A percentile compares a stretch with the other conserved stretches of the same genome.
Evolutionary conservation across 2,329 filamentous ascomycete genomes (phyloP).

Genomic region (Phyllosticta citriasiana): DNA sequence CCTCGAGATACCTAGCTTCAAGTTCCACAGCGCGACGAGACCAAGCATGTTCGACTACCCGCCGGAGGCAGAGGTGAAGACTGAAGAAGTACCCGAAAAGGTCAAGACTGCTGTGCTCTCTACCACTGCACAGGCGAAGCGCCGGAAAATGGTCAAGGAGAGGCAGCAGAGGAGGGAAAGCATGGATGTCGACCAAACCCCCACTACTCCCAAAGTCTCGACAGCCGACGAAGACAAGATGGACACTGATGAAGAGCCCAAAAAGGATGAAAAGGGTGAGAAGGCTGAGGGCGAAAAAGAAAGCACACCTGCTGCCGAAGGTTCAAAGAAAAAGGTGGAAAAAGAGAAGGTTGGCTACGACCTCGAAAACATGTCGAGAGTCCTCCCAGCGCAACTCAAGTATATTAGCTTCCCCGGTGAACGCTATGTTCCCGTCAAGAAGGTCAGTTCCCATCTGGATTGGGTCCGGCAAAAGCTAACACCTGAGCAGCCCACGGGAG

Average conservation of each 20-base stretch:
- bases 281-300: conserved; percentile 48
- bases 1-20: conserved; percentile 85
- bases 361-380: conserved; percentile 91
- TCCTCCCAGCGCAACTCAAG: conserved; percentile 85
- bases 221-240: conserved; percentile 66
- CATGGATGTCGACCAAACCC: conserved; percentile 84
- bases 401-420: conserved; percentile 87
- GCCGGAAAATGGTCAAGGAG: conserved; percentile 89
- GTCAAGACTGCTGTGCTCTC: conserved; percentile 93
- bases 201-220: conserved; percentile 59
- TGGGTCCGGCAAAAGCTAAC: conserved; percentile 30
- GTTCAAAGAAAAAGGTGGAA: conserved; percentile 78
- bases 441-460: conserved; percentile 45
- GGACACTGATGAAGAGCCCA: conserved; percentile 52
- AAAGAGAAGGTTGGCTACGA: conserved; percentile 97
- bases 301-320: conserved; percentile 37
- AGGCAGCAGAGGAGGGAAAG: conserved; percentile 79
- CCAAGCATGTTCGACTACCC: conserved; percentile 97
- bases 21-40: conserved; percentile 88
- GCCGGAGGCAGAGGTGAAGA: conserved; percentile 89
- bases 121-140: conserved; percentile 93
- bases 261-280: conserved; percentile 28
- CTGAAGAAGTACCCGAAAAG: conserved; percentile 84
- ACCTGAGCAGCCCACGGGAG: conserved; percentile 66
- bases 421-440: conserved; percentile 86